phyloP scores from a whole-genome alignment of 345 rosid species.

The Syzygium jambos region DNA sequence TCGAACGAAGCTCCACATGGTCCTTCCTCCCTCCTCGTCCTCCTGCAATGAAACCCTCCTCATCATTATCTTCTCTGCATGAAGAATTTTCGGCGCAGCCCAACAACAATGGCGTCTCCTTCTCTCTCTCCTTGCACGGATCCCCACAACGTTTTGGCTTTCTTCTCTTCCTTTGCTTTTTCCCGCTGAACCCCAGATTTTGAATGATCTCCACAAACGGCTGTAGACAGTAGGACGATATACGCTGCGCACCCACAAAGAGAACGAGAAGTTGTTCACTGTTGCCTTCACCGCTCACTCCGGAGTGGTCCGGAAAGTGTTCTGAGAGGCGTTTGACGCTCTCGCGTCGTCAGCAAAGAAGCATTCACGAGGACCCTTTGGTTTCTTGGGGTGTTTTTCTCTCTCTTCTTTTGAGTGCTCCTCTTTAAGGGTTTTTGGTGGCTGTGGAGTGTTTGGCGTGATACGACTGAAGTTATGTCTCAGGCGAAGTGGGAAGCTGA shows the following conservation, averaged over 20 bases:
- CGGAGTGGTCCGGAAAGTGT: background rate
- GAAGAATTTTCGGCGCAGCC: background rate
- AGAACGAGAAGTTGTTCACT: background rate
- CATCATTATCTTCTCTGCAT: background rate
- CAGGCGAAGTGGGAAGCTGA: slow-evolving; percentile 36
- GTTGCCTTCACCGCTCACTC: background rate
- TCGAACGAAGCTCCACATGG: background rate
- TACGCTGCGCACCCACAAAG: background rate
- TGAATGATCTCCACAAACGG: background rate
- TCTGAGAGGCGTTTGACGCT: background rate
- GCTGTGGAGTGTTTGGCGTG: background rate
- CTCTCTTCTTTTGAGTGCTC: background rate
- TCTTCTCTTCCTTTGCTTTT: background rate
- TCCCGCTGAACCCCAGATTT: background rate
- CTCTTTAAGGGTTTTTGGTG: background rate
- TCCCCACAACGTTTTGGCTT: background rate
- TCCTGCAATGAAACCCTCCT: background rate
- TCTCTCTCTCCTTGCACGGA: background rate
- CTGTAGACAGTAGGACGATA: background rate
- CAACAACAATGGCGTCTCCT: background rate
- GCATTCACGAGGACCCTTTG: background rate
- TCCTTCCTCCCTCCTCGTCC: background rate
- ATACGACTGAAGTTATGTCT: slow-evolving; percentile 15
- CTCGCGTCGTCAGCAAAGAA: background rate
- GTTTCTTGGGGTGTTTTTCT: background rate